Evolutionary conservation across 495 filamentous ascomycete genomes (phyloP).

Genomic region (Aspergillus sclerotioniger): DNA sequence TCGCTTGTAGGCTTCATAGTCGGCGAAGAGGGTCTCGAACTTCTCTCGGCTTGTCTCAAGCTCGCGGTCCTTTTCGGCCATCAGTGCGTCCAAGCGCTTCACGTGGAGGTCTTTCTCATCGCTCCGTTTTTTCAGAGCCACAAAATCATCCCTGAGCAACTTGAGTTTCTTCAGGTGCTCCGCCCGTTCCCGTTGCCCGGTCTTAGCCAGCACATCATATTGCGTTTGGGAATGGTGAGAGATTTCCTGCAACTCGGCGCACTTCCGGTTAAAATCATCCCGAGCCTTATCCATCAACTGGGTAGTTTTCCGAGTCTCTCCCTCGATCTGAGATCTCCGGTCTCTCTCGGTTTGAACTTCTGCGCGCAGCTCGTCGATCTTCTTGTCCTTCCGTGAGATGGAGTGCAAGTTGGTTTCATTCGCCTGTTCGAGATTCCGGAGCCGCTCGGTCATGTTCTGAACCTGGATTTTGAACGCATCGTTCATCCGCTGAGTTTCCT

Average conservation of each 20-base stretch:
- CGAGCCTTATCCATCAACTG: constrained; percentile 57
- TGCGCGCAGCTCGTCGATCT: constrained; percentile 69
- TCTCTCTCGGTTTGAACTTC: constrained; percentile 66
- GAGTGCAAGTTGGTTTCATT: constrained; percentile 72
- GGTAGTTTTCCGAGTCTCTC: constrained; percentile 58
- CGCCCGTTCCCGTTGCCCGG: constrained; percentile 55
- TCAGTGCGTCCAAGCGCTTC: constrained; percentile 60
- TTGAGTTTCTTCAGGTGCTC: constrained; percentile 44
- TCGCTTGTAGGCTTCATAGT: constrained; percentile 62
- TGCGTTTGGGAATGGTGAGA: constrained; percentile 53
- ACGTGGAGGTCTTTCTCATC: constrained; percentile 53
- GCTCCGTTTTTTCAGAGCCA: constrained; percentile 37
- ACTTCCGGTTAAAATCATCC: constrained; percentile 54
- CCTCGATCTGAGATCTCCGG: constrained; percentile 62
- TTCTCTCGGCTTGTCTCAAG: constrained; percentile 55
- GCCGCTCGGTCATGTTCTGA: constrained; percentile 55
- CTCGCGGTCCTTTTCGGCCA: constrained; percentile 68
- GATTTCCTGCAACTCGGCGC: constrained; percentile 60
- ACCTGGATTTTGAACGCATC: constrained; percentile 73
- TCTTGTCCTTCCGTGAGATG: constrained; percentile 73
- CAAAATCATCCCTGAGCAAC: constrained; percentile 27
- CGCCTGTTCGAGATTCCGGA: constrained; percentile 64
- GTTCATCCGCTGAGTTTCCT: constrained; percentile 70
- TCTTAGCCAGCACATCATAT: constrained; percentile 68
- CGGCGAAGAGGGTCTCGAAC: constrained; percentile 56